Percentiles rank a stretch among this genome's conserved stretches.
These are phyloP conservation scores for Lentinula detonsa DNA, from an alignment of 768 basidiomycete genomes.

Conservation along the genomic window DNA sequence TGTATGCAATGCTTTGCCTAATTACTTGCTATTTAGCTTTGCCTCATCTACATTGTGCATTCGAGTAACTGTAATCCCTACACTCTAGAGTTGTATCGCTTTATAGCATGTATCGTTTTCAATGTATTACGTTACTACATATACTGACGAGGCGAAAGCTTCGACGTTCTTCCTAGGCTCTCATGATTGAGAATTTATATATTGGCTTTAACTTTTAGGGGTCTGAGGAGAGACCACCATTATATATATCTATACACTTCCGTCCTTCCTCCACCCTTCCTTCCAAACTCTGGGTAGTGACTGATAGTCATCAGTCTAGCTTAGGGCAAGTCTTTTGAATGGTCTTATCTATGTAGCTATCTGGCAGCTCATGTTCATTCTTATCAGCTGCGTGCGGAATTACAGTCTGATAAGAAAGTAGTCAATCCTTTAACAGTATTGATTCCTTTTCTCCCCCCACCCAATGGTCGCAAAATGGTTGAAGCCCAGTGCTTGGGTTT, in stretches of 20 bases:
- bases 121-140: too few species aligned
- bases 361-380: background rate
- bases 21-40: background rate
- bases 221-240: too few species aligned
- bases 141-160: too few species aligned
- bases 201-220: background rate
- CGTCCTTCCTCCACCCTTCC: too few species aligned
- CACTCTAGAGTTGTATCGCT: background rate
- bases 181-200: background rate
- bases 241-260: too few species aligned
- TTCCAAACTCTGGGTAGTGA: too few species aligned
- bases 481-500: constrained; percentile 37
- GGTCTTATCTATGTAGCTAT: too few species aligned
- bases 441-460: background rate
- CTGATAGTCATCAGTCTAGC: too few species aligned
- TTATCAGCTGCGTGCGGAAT: background rate
- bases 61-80: background rate
- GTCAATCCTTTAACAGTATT: background rate
- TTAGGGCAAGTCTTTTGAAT: too few species aligned
- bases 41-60: background rate
- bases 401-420: background rate
- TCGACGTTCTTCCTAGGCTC: too few species aligned
- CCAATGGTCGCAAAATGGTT: constrained; percentile 16
- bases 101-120: background rate
- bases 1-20: background rate